Evolutionary conservation across 2,329 filamentous ascomycete genomes (phyloP).

Genomic region (Talaromyces marneffei): DNA sequence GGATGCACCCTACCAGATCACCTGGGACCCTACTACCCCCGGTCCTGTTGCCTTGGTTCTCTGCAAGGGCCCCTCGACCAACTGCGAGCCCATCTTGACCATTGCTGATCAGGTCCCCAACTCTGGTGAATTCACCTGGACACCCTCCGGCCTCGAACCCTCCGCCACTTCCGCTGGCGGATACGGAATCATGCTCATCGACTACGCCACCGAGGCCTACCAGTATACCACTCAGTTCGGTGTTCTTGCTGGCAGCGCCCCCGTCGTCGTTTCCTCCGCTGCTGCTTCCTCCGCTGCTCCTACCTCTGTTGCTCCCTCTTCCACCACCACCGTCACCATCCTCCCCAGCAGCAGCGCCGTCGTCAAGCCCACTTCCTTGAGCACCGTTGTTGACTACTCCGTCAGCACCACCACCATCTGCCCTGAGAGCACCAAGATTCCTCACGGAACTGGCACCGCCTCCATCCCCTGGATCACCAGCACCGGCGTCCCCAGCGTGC

Average conservation of each 20-base stretch:
- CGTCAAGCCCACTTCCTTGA: conserved; percentile 9
- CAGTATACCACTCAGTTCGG: conserved; percentile 60
- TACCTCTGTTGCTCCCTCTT: conserved; percentile 7
- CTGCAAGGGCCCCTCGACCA: conserved; percentile 53
- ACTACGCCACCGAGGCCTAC: conserved; percentile 54
- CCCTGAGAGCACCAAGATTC: conserved; percentile 17
- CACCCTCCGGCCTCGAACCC: conserved; percentile 45
- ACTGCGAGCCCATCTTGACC: conserved; percentile 48
- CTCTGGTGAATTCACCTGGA: conserved; percentile 53
- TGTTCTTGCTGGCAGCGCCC: conserved; percentile 30
- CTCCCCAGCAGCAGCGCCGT: conserved; percentile 9
- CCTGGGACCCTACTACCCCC: conserved; percentile 45
- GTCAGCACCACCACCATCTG: conserved; percentile 20
- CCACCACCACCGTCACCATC: conserved; percentile 9
- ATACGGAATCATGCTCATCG: conserved; percentile 59
- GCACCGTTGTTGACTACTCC: conserved; percentile 13
- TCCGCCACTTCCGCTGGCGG: conserved; percentile 46
- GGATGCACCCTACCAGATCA: conserved; percentile 53
- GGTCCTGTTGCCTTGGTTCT: conserved; percentile 52
- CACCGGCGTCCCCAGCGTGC: conserved; percentile 2
- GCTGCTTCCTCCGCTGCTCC: conserved; percentile 13
- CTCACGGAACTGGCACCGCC: conserved; percentile 16
- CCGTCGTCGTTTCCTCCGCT: conserved; percentile 19
- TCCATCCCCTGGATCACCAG: conserved; percentile 6
- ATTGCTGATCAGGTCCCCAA: conserved; percentile 52